Conservation (phyloP, 495 filamentous ascomycete genomes). For the Umbilicaria muhlenbergii region DNA sequence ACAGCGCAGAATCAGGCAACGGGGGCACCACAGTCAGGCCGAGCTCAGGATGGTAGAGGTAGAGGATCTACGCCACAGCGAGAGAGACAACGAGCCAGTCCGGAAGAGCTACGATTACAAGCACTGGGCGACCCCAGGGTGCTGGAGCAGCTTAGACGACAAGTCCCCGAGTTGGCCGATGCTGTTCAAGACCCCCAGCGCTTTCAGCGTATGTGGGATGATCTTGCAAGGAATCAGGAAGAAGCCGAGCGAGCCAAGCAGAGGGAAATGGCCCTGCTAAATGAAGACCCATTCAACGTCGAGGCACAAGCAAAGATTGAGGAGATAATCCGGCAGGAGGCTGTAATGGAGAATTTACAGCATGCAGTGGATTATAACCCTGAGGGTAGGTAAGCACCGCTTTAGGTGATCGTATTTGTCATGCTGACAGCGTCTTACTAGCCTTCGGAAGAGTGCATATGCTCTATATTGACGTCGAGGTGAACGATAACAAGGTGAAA, state of each 20-base stretch:
- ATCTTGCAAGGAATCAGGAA: conserved; percentile 49
- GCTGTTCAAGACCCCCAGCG: conserved; percentile 62
- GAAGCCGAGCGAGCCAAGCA: conserved; percentile 58
- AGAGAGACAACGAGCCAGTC: conserved; percentile 31
- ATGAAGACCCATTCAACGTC: conserved; percentile 81
- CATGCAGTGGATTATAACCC: conserved; percentile 93
- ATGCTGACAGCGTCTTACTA: conserved; percentile 19
- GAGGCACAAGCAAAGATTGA: conserved; percentile 88
- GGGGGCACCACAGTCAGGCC: no score
- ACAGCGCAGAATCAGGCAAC: background rate
- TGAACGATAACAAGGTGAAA: conserved; percentile 83
- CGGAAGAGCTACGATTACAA: conserved; percentile 70
- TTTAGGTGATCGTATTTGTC: background rate
- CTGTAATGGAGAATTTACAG: conserved; percentile 85
- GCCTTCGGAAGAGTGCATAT: conserved; percentile 88
- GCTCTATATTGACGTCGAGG: conserved; percentile 91
- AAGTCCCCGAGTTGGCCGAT: conserved; percentile 58
- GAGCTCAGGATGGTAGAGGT: no score
- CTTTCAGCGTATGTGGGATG: conserved; percentile 54
- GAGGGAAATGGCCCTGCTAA: conserved; percentile 63
- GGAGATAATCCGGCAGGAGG: conserved; percentile 89
- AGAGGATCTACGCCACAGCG: no score
- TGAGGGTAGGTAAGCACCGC: conserved; percentile 48
- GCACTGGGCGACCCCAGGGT: conserved; percentile 64
- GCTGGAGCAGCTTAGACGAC: conserved; percentile 47